A percentile compares a stretch with the other conserved stretches of the same genome.
Conservation (phyloP, 2,329 filamentous ascomycete genomes). For the Cytospora mali region DNA sequence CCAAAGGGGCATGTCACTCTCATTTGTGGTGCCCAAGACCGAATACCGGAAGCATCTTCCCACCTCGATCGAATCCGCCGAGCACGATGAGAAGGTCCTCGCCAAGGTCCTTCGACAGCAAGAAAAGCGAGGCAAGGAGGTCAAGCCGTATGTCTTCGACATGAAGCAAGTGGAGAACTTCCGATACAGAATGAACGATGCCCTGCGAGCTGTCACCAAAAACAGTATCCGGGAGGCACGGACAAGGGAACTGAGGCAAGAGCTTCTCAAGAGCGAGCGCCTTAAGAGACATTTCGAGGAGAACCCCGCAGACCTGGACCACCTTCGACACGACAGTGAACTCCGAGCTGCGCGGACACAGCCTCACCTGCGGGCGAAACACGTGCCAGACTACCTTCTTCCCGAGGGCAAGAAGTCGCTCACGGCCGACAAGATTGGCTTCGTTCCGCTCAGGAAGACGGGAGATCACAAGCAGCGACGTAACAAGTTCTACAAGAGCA, state of each 20-base stretch:
- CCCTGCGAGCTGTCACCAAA: slow-evolving; percentile 84
- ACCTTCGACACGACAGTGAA: slow-evolving; percentile 89
- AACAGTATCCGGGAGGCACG: slow-evolving; percentile 89
- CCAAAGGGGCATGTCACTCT: slow-evolving; percentile 92
- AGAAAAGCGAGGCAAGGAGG: slow-evolving; percentile 73
- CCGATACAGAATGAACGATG: slow-evolving; percentile 92
- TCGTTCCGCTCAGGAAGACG: slow-evolving; percentile 67
- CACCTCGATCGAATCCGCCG: slow-evolving; percentile 73
- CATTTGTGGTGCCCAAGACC: slow-evolving; percentile 83
- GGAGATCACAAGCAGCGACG: slow-evolving; percentile 49
- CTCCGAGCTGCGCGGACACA: slow-evolving; percentile 81
- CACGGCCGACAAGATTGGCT: slow-evolving; percentile 68
- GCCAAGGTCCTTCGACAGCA: slow-evolving; percentile 80
- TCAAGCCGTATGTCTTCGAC: slow-evolving; percentile 92
- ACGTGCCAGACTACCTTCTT: slow-evolving; percentile 91
- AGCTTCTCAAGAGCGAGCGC: slow-evolving; percentile 92
- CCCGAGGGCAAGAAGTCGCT: slow-evolving; percentile 76
- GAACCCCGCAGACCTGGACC: slow-evolving; percentile 85
- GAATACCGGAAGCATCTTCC: slow-evolving; percentile 88
- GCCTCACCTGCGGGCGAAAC: slow-evolving; percentile 73
- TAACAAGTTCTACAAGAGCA: slow-evolving; percentile 47
- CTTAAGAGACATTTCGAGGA: slow-evolving; percentile 95
- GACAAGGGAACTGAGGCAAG: slow-evolving; percentile 82
- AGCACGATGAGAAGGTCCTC: slow-evolving; percentile 83
- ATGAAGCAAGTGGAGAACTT: slow-evolving; percentile 94